Conservation (phyloP, 306 rosid species). For the Mucuna pruriens region DNA sequence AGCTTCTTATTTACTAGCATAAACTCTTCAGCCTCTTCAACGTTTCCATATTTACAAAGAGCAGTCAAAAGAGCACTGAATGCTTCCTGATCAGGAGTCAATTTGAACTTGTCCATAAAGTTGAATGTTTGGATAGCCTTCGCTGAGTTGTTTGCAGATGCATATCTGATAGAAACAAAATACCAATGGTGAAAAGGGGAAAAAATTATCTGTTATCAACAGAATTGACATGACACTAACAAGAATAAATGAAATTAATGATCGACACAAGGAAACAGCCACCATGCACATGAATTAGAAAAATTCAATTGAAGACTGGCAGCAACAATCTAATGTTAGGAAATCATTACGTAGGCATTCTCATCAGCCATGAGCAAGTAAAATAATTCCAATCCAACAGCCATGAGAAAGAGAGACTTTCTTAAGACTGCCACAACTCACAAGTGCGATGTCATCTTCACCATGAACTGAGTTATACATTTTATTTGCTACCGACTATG, state of each 20-base stretch:
- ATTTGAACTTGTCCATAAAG: slow-evolving; percentile 77
- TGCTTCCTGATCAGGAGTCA: slow-evolving; percentile 79
- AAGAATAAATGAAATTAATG: slow-evolving; percentile 17
- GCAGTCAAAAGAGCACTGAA: slow-evolving; percentile 60
- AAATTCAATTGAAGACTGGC: neutral
- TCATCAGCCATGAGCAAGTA: slow-evolving; percentile 14
- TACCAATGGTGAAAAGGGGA: neutral
- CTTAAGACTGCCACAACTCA: neutral
- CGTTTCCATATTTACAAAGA: slow-evolving; percentile 73
- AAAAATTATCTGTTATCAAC: neutral
- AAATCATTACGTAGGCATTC: neutral
- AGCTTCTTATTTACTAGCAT: slow-evolving; percentile 80
- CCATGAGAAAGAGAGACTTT: neutral
- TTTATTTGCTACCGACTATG: neutral
- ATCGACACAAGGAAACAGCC: slow-evolving; percentile 4
- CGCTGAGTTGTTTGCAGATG: slow-evolving; percentile 61
- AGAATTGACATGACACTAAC: slow-evolving; percentile 14
- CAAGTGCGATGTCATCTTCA: neutral
- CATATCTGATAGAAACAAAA: slow-evolving; percentile 69
- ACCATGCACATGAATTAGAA: neutral
- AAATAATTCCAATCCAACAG: slow-evolving; percentile 21
- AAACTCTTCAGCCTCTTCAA: slow-evolving; percentile 94
- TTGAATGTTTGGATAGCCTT: slow-evolving; percentile 74
- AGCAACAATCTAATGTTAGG: neutral
- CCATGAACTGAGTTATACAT: neutral